A percentile compares a stretch with the other conserved stretches of the same genome.
These are phyloP conservation scores for Aspergillus nidulans DNA, from an alignment of 495 filamentous ascomycete species.

Conservation along the genomic window DNA sequence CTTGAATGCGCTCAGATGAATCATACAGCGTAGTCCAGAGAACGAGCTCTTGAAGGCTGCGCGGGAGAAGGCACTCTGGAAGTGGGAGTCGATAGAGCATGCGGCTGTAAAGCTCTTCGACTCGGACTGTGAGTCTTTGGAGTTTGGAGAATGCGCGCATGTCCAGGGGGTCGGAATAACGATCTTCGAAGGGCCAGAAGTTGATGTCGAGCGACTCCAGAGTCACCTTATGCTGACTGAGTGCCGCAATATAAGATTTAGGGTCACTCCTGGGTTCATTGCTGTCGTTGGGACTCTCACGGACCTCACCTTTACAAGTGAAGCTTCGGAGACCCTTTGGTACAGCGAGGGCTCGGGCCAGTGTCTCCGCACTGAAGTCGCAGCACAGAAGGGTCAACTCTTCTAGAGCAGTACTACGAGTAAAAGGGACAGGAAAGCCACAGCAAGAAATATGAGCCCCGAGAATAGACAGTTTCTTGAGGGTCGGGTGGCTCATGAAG, in stretches of 20 bases:
- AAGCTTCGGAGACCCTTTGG: not conserved
- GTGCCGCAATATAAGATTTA: not conserved
- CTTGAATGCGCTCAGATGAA: not conserved
- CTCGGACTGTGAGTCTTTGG: not conserved
- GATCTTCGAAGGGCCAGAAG: too few species aligned
- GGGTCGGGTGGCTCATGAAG: not conserved
- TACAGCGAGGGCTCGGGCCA: not conserved
- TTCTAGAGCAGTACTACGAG: not conserved
- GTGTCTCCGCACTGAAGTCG: not conserved
- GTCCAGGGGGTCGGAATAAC: not conserved
- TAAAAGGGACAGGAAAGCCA: not conserved
- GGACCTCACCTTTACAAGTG: not conserved
- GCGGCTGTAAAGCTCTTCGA: not conserved
- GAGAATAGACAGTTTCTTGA: not conserved
- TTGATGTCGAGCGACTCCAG: not conserved
- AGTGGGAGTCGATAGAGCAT: not conserved
- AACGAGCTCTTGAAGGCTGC: not conserved
- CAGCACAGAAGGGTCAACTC: not conserved
- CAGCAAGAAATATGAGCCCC: not conserved
- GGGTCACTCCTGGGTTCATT: too few species aligned
- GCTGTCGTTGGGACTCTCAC: too few species aligned
- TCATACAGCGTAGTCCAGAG: not conserved
- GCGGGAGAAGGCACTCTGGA: not conserved
- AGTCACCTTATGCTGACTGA: not conserved
- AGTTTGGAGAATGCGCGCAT: not conserved